Conservation (phyloP, 1,284 basidiomycete genomes). For the Caloboletus firmus region DNA sequence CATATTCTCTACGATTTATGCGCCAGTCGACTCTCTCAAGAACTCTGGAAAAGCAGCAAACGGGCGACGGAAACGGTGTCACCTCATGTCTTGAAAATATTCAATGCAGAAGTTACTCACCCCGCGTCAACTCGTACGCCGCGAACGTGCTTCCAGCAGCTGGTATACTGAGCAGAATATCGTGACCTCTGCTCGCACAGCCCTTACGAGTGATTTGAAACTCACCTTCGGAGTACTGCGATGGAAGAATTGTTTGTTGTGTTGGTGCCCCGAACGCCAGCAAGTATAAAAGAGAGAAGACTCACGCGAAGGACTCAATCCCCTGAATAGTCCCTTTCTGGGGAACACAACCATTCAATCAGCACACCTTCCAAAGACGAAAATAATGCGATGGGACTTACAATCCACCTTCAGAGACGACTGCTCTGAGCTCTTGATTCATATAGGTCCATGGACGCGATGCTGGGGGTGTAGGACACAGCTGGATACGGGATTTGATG, state of each 20-base stretch:
- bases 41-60: conserved; percentile 16
- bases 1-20: background rate
- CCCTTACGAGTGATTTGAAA: background rate
- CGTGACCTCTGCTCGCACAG: background rate
- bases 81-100: background rate
- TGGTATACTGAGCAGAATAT: conserved; percentile 62
- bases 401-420: conserved; percentile 77
- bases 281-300: background rate
- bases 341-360: conserved; percentile 4
- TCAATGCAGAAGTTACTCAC: conserved; percentile 35
- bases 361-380: background rate
- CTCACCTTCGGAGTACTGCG: conserved; percentile 21
- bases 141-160: conserved; percentile 91
- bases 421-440: conserved; percentile 60
- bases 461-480: conserved; percentile 73
- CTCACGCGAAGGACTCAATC: conserved; percentile 69
- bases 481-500: conserved; percentile 87
- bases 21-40: conserved; percentile 24
- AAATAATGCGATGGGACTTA: conserved; percentile 42
- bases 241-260: background rate
- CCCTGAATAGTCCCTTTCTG: conserved; percentile 71
- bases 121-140: conserved; percentile 86
- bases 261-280: background rate
- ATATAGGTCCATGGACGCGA: conserved; percentile 85
- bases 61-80: background rate